These are phyloP conservation scores for Dendrobium huoshanense DNA, from an alignment of 106 monocot species.

Conservation along the genomic window DNA sequence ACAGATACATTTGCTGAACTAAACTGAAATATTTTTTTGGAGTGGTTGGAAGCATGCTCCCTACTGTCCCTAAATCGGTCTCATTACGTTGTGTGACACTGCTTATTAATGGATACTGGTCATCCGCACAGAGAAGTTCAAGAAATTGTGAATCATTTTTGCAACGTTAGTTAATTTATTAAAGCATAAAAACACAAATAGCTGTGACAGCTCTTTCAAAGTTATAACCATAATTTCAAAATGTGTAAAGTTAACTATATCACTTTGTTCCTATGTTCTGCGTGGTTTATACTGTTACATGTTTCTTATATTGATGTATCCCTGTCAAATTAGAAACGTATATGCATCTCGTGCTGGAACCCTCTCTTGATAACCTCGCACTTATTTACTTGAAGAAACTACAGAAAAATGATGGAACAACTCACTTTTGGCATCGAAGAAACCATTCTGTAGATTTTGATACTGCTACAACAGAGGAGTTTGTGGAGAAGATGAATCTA, in stretches of 20 bases:
- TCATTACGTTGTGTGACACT: too few relatives aligned
- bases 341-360: neutral
- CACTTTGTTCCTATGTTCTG: neutral
- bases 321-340: neutral
- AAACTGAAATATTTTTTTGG: too few relatives aligned
- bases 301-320: neutral
- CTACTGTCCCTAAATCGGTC: too few relatives aligned
- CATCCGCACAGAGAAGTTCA: too few relatives aligned
- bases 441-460: slow-evolving; percentile 38
- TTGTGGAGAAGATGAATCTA: slow-evolving; percentile 11
- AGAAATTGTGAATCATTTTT: too few relatives aligned
- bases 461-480: slow-evolving; percentile 21
- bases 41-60: too few relatives aligned
- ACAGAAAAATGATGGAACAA: slow-evolving; percentile 31
- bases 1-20: too few relatives aligned
- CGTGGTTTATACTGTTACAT: neutral
- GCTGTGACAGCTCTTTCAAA: too few relatives aligned
- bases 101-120: too few relatives aligned
- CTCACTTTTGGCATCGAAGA: slow-evolving; percentile 22
- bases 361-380: neutral
- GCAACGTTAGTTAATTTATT: too few relatives aligned
- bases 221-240: neutral
- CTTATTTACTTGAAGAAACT: slow-evolving; percentile 6
- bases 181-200: too few relatives aligned
- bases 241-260: neutral